Conservation (phyloP, 2,329 filamentous ascomycete species). For the Pseudophaeomoniella oleicola region DNA sequence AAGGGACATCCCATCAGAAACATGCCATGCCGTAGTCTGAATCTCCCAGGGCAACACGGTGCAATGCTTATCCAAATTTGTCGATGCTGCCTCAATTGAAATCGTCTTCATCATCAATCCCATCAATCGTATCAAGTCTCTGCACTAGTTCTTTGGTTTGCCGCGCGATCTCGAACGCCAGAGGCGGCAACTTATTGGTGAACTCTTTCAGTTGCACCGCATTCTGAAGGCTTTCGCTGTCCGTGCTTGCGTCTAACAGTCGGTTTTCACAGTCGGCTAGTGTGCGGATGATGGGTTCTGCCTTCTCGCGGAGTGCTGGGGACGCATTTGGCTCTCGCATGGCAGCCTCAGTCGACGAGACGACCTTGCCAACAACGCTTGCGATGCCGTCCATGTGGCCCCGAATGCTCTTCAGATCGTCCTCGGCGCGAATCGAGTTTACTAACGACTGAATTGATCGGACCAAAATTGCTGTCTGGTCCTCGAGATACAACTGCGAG, state of each 20-base stretch:
- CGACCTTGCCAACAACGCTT: constrained; percentile 54
- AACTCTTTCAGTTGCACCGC: constrained; percentile 38
- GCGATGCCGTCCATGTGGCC: constrained; percentile 59
- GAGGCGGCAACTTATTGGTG: constrained; percentile 59
- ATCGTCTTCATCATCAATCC: constrained; percentile 18
- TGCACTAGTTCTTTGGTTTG: constrained; percentile 62
- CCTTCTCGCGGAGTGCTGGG: constrained; percentile 32
- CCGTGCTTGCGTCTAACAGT: constrained; percentile 48
- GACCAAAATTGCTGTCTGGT: constrained; percentile 65
- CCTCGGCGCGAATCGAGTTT: constrained; percentile 51
- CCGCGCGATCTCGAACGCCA: constrained; percentile 74
- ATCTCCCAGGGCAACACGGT: no score
- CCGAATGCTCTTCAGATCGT: constrained; percentile 48
- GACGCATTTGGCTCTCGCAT: constrained; percentile 32
- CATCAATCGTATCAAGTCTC: constrained; percentile 26
- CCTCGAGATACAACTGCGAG: constrained; percentile 58
- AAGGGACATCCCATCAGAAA: no score
- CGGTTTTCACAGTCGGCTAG: constrained; percentile 50
- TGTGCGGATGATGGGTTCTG: constrained; percentile 23
- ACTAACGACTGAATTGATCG: constrained; percentile 74
- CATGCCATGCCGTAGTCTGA: no score
- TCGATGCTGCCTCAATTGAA: constrained; percentile 13
- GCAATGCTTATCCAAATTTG: no score
- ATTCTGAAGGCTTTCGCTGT: constrained; percentile 45
- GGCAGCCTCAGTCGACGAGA: constrained; percentile 47